These are phyloP conservation scores for Aspergillus tubingensis DNA, from an alignment of 2,329 filamentous ascomycete genomes.

Conservation along the genomic window DNA sequence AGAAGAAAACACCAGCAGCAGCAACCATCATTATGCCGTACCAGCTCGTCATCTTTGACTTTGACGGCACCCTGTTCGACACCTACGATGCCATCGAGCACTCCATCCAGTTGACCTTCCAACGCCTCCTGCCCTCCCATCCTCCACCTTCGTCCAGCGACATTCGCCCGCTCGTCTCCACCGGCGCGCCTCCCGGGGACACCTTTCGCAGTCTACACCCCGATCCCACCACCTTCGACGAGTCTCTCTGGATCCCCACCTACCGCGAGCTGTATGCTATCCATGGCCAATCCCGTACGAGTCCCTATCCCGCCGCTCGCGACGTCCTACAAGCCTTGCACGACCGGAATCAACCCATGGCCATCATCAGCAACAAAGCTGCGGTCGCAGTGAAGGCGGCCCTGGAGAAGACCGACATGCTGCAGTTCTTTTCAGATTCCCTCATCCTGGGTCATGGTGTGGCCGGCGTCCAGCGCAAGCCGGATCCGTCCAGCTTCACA, in stretches of 20 bases:
- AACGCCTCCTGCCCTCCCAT: conserved; percentile 10
- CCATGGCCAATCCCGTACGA: conserved; percentile 24
- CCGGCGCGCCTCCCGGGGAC: conserved; percentile 11
- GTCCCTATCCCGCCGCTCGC: conserved; percentile 21
- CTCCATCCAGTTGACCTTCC: conserved; percentile 12
- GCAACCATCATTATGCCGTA: not conserved
- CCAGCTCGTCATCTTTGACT: conserved; percentile 20
- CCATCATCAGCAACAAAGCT: conserved; percentile 30
- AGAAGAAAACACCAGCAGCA: too few species aligned
- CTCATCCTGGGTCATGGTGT: conserved; percentile 18
- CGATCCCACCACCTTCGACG: conserved; percentile 9
- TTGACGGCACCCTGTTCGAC: conserved; percentile 23
- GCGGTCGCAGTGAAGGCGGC: conserved; percentile 20
- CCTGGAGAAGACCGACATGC: conserved; percentile 7
- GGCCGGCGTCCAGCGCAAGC: conserved; percentile 11
- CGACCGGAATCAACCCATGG: conserved; percentile 16
- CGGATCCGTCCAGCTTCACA: conserved; percentile 14
- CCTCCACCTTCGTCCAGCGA: not conserved
- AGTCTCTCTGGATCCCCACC: conserved; percentile 18
- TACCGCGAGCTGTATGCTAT: conserved; percentile 25
- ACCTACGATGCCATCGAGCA: conserved; percentile 18
- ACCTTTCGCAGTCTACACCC: conserved; percentile 16
- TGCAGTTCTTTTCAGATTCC: conserved; percentile 5
- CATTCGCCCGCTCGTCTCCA: conserved; percentile 14
- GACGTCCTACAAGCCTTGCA: conserved; percentile 17